phyloP scores from a whole-genome alignment of 2,329 filamentous ascomycete genomes.

The Pyrenophora seminiperda region DNA sequence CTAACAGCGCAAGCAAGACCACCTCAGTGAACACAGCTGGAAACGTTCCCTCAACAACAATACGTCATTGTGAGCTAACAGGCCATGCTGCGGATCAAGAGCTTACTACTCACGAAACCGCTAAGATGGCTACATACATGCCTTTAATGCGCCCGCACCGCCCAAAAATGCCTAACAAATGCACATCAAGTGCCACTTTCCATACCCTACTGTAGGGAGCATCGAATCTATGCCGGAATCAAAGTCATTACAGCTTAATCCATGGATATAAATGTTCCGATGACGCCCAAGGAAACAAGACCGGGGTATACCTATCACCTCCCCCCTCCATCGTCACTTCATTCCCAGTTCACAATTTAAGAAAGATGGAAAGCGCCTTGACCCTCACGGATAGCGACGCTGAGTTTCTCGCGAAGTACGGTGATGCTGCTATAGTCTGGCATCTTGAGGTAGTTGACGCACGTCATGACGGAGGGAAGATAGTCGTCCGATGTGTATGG shows the following conservation, averaged over 20 bases:
- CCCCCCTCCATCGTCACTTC: neutral
- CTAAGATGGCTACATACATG: neutral
- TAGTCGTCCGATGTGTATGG: conserved; percentile 96
- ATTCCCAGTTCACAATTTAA: conserved; percentile 49
- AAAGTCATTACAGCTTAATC: neutral
- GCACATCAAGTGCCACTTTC: too few relatives aligned
- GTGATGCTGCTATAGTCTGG: conserved; percentile 87
- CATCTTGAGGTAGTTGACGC: conserved; percentile 97
- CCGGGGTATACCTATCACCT: conserved; percentile 6
- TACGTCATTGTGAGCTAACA: too few relatives aligned
- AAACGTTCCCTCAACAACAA: too few relatives aligned
- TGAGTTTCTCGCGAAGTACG: conserved; percentile 76
- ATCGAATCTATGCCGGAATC: neutral
- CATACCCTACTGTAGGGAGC: neutral
- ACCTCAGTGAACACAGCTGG: too few relatives aligned
- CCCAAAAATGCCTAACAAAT: neutral
- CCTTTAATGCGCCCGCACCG: conserved; percentile 10
- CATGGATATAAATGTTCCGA: conserved; percentile 6
- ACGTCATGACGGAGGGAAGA: conserved; percentile 99
- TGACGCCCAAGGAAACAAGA: conserved; percentile 1
- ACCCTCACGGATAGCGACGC: conserved; percentile 87
- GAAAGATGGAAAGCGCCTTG: conserved; percentile 98
- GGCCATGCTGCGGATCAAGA: too few relatives aligned
- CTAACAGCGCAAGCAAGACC: too few relatives aligned
- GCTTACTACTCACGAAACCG: too few relatives aligned